Evolutionary conservation across 805 yeast species (phyloP).

Genomic region (Saccharomycopsis sp.): DNA sequence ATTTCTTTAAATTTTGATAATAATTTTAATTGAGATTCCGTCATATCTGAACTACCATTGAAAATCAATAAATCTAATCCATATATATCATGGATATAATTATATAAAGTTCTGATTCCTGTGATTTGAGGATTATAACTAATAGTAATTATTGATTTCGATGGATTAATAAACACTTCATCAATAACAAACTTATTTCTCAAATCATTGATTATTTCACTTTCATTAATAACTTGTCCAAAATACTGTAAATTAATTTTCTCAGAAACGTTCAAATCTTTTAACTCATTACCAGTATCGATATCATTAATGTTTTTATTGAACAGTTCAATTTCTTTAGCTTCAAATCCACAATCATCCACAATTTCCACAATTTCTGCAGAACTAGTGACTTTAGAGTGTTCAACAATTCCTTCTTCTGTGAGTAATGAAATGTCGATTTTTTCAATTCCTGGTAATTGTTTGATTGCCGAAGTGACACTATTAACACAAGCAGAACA

Average conservation of each 20-base stretch:
- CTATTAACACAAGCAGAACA: conserved; percentile 78
- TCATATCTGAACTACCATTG: conserved; percentile 18
- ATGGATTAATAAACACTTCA: conserved; percentile 37
- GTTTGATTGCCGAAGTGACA: conserved; percentile 43
- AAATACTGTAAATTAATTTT: not conserved
- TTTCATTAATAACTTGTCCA: not conserved
- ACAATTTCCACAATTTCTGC: conserved; percentile 40
- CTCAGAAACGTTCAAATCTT: not conserved
- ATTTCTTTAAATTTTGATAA: conserved; percentile 66
- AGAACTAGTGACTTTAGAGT: conserved; percentile 26
- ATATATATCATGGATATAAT: conserved; percentile 31
- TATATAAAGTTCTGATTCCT: conserved; percentile 59
- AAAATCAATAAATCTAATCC: conserved; percentile 10
- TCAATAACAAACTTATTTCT: conserved; percentile 32
- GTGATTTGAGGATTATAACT: conserved; percentile 36
- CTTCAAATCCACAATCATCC: conserved; percentile 73
- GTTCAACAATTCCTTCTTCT: conserved; percentile 55
- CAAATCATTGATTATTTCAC: not conserved
- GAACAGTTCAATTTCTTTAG: conserved; percentile 23
- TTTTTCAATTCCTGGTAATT: conserved; percentile 37
- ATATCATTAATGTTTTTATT: not conserved
- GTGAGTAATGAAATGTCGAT: conserved; percentile 67
- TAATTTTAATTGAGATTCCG: conserved; percentile 49
- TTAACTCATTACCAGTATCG: too few relatives aligned
- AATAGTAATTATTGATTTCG: conserved; percentile 26